Conservation (phyloP, 257 asterid genomes). For the Capsicum baccatum region DNA sequence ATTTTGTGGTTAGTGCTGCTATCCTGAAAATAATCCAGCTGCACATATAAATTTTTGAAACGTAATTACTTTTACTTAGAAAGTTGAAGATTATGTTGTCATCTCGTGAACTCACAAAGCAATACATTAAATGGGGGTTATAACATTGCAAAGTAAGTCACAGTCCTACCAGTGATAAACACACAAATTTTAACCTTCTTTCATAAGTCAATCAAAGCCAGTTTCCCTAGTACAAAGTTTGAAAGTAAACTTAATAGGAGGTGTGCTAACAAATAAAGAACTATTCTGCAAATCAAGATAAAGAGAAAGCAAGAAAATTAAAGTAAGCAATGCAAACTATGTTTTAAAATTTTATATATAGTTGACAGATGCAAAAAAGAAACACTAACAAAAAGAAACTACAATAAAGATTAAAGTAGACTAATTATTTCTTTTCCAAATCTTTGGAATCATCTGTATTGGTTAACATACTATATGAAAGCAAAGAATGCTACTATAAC, state of each 20-base stretch:
- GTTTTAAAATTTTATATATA: background rate
- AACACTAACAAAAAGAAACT: background rate
- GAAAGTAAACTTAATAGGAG: background rate
- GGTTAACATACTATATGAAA: background rate
- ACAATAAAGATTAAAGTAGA: background rate
- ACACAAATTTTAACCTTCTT: background rate
- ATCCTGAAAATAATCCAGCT: background rate
- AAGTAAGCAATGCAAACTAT: background rate
- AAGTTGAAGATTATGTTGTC: background rate
- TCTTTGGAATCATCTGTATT: slow-evolving; percentile 8
- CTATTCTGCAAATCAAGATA: background rate
- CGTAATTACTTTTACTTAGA: background rate
- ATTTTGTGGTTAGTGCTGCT: background rate
- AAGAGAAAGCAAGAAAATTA: background rate
- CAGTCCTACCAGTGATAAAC: background rate
- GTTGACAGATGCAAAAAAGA: background rate
- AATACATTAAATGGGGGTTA: background rate
- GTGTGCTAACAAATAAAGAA: background rate
- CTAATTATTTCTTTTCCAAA: background rate
- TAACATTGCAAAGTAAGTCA: background rate
- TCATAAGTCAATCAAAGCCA: background rate
- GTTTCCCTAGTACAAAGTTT: background rate
- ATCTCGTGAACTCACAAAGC: background rate
- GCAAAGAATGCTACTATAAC: background rate
- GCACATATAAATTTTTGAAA: background rate